A percentile compares a stretch with the other conserved stretches of the same genome.
phyloP scores from a whole-genome alignment of 2,329 filamentous ascomycete genomes.

The Epichloe bromicola region DNA sequence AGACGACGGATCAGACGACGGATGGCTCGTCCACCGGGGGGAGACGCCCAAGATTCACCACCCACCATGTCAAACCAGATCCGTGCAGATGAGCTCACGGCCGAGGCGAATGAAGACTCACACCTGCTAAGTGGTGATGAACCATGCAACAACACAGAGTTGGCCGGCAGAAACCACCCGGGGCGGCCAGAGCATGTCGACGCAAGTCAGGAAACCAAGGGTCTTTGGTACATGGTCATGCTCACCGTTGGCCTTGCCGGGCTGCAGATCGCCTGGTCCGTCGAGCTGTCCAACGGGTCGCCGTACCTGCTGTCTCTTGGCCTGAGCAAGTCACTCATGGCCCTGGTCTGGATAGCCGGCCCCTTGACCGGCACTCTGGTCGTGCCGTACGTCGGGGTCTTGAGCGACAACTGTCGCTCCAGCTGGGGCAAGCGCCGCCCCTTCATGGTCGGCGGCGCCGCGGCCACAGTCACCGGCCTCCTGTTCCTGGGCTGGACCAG shows the following conservation, averaged over 20 bases:
- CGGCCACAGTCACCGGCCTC: conserved; percentile 53
- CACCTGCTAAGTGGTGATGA: conserved; percentile 15
- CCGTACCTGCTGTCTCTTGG: conserved; percentile 70
- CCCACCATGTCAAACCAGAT: background rate
- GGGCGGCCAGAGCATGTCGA: conserved; percentile 7
- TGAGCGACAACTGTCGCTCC: conserved; percentile 64
- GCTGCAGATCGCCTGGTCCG: conserved; percentile 89
- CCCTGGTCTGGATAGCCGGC: conserved; percentile 74
- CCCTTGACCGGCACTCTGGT: conserved; percentile 67
- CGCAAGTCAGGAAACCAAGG: conserved; percentile 53
- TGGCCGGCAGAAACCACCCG: background rate
- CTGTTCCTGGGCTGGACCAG: conserved; percentile 61
- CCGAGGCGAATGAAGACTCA: conserved; percentile 16
- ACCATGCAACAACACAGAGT: background rate
- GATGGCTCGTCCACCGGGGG: background rate
- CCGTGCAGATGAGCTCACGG: background rate
- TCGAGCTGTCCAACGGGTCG: conserved; percentile 87
- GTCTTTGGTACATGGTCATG: conserved; percentile 71
- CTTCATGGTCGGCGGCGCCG: conserved; percentile 61
- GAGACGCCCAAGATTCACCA: background rate
- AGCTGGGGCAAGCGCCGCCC: conserved; percentile 69
- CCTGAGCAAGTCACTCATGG: conserved; percentile 70
- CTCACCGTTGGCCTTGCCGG: conserved; percentile 80
- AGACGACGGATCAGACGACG: background rate
- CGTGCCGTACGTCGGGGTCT: conserved; percentile 71